Evolutionary conservation across 2,329 filamentous ascomycete genomes (phyloP), one percentile per base, ranked within the genome.

Genomic region (Colletotrichum sp.): DNA sequence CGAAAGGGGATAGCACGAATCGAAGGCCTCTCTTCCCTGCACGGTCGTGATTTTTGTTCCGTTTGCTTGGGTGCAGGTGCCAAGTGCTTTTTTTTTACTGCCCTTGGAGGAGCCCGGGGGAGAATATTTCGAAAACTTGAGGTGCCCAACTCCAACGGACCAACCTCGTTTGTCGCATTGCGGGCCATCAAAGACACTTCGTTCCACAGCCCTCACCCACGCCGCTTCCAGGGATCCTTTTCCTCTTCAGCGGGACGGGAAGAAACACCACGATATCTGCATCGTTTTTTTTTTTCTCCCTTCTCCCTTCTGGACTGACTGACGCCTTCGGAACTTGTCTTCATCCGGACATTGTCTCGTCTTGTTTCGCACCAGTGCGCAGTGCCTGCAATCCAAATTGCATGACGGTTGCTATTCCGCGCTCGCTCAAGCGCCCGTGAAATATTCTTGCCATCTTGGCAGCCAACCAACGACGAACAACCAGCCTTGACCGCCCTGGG

Each of bases 361-460:
- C 18, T 15, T 57, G 18, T 60, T 60, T 30, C 26, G 26, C 57
- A 30, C 28, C 57, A 30, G 12, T 63, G 18, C 60, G 32, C 32
- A 8, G 34, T 28, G n/a, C 24, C 34, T 64, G 44, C 21, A 26
- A 24, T 16, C 63, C 49, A 39, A 24, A 36, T 57, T 65, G 65
- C 70, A 76, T 74, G 74, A 69, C 74, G 71, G 62, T 21, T 76
- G 26, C 71, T 62, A 65, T 76, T 65, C 34, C 26, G 18, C 66
- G 59, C 59, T 49, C 44, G 70, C 59, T 32, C 36, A 64, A 28
- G 70, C 71, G 74, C 70, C 44, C 21, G 70, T 74, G 65, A 76
- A 76, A 74, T 76, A 65, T 60, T 67, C 65, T 65, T 67, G 26
- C 26, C 70, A 32, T 59, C 57, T 65, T 64, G 65, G 64, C 70